Evolutionary conservation across 192 early-diverging fungal species (phyloP).

Genomic region (Spizellomyces sp.): DNA sequence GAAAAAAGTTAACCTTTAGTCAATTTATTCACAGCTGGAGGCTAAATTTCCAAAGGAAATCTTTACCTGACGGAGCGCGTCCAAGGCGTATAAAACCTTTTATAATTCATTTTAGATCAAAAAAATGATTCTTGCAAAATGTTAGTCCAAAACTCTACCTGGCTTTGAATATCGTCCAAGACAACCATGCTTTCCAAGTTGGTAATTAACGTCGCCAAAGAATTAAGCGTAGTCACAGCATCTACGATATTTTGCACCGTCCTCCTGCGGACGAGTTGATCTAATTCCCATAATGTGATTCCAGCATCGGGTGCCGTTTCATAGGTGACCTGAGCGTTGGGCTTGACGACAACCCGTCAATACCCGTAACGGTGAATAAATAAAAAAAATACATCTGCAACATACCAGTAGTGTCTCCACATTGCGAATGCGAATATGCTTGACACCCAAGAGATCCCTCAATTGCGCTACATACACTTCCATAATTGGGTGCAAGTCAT

Average conservation of each 20-base stretch:
- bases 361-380: too few species aligned
- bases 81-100: conserved; percentile 8
- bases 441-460: conserved; percentile 80
- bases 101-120: background rate
- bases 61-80: conserved; percentile 14
- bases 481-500: conserved; percentile 75
- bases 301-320: conserved; percentile 54
- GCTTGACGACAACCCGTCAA: background rate
- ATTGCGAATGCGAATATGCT: conserved; percentile 44
- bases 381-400: background rate
- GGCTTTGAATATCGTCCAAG: conserved; percentile 76
- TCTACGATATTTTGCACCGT: conserved; percentile 73
- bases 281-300: conserved; percentile 82
- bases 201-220: conserved; percentile 74
- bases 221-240: conserved; percentile 76
- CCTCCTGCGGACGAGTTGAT: conserved; percentile 70
- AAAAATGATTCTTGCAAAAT: background rate
- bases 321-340: conserved; percentile 34
- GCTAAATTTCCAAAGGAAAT: too few species aligned
- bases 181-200: conserved; percentile 93
- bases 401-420: conserved; percentile 30
- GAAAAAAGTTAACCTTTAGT: background rate
- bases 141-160: conserved; percentile 48
- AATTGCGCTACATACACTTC: conserved; percentile 80
- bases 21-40: too few species aligned